Percentiles rank a stretch among this genome's conserved stretches.
phyloP scores from a whole-genome alignment of 768 basidiomycete genomes.

The Mycena leptocephala region DNA sequence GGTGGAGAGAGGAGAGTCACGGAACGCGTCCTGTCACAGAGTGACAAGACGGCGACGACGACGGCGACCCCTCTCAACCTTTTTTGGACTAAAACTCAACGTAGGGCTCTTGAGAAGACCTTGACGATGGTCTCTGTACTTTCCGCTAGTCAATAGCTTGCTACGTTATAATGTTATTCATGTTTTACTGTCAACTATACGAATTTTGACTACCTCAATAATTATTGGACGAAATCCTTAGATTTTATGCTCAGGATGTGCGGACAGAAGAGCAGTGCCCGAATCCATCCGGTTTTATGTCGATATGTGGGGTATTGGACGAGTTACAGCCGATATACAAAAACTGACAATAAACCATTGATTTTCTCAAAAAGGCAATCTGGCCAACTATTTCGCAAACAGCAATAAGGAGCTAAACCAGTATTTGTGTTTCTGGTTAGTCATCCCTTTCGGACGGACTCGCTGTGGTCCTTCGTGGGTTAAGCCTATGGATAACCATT shows the following conservation, averaged over 20 bases:
- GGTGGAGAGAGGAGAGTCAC: not conserved
- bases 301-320: not conserved
- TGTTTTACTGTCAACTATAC: not conserved
- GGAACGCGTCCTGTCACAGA: not conserved
- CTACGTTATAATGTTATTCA: not conserved
- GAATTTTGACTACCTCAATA: no score
- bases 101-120: not conserved
- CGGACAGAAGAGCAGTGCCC: not conserved
- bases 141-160: not conserved
- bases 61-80: not conserved
- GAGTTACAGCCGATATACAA: not conserved
- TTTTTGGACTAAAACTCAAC: not conserved
- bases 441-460: no score
- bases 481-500: no score
- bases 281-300: not conserved
- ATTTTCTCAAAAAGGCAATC: constrained; percentile 3
- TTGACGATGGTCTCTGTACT: not conserved
- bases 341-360: not conserved
- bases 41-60: not conserved
- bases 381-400: constrained; percentile 11
- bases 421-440: no score
- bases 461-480: no score
- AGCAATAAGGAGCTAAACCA: no score
- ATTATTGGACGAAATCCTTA: not conserved
- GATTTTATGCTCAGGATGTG: not conserved